Evolutionary conservation across 495 filamentous ascomycete genomes (phyloP), one percentile per base, ranked within the genome.

Genomic region (Collariella sp.): DNA sequence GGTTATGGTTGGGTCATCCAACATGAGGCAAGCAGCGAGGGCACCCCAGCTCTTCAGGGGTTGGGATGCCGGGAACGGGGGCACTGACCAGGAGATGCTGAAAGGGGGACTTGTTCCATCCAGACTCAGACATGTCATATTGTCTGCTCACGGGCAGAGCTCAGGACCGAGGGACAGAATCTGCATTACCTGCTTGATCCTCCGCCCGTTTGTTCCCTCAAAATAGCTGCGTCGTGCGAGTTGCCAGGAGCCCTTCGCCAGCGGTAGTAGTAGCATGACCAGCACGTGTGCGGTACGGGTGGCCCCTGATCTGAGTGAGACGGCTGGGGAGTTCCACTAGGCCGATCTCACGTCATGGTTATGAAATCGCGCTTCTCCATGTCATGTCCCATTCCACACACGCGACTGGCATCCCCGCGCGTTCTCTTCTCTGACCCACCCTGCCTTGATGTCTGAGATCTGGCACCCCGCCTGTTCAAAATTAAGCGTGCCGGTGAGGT

Each of bases 361-460:
- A 31, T 31, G 26, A 31, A 31, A n/a, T n/a, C n/a, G n/a, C n/a
- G n/a, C 26, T 9, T 31, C 26, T 9, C 26, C 9, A 3, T 5
- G 6, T 38, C 5, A 13, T 6, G 5, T 12, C 35, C 35, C 10
- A 33, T 16, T 36, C 11, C 20, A 49, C 33, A 49, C 33, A 49
- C 33, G 46, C 33, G 10, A 33, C 26, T 23, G 19, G 33, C 34
- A 33, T 33, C 31, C 31, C 46, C 31, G 31, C 31, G 23, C 26
- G 9, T 31, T 31, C 26, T 16, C 22, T 12, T 50, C 10, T 34
- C 34, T 56, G 54, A 46, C 54, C 56, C 56, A 58, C 60, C 26
- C 15, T 19, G 50, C n/a, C 11, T 50, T 15, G 1, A 36, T 68
- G 66, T 68, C 66, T 68, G 46, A 68, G 66, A 68, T 68, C 62